Evolutionary conservation across 169 alveolate genomes (phyloP).

Genomic region (Eimeria nieschulzi): DNA sequence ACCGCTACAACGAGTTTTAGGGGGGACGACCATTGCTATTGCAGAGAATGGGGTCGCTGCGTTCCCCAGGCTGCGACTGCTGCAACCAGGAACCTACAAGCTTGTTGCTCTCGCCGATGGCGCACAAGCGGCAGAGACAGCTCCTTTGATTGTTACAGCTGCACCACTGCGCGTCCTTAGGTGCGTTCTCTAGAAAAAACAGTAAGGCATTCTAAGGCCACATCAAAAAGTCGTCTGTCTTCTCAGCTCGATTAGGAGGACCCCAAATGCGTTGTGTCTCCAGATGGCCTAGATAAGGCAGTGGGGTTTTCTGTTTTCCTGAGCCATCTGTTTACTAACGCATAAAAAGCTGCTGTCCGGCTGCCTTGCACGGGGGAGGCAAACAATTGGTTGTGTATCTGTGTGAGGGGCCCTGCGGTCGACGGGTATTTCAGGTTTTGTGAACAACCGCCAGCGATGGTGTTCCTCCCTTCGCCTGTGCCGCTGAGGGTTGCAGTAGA

Average conservation of each 20-base stretch:
- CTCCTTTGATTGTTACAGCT: slow-evolving; percentile 4
- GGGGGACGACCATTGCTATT: slow-evolving; percentile 30
- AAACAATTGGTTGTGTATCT: no score
- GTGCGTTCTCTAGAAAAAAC: not conserved
- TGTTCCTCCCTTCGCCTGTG: not conserved
- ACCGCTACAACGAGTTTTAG: slow-evolving; percentile 4
- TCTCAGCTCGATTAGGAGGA: no score
- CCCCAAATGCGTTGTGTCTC: no score
- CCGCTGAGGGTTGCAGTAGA: slow-evolving; percentile 54
- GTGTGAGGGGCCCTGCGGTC: no score
- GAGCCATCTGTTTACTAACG: no score
- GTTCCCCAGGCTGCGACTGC: slow-evolving; percentile 19
- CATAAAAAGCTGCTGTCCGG: no score
- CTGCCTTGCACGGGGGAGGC: no score
- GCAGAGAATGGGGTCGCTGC: slow-evolving; percentile 21
- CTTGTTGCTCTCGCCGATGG: slow-evolving; percentile 55
- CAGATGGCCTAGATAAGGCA: no score
- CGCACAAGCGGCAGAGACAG: slow-evolving; percentile 63
- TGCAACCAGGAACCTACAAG: slow-evolving; percentile 34
- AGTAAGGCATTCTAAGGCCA: not conserved
- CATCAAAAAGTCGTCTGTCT: no score
- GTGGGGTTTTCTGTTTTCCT: no score
- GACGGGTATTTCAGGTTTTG: slow-evolving; percentile 38
- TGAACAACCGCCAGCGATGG: slow-evolving; percentile 66
- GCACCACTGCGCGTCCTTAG: slow-evolving; percentile 21